Evolutionary conservation across 2,329 filamentous ascomycete genomes (phyloP), one percentile per base, ranked within the genome.

Genomic region (Fusarium continuum): DNA sequence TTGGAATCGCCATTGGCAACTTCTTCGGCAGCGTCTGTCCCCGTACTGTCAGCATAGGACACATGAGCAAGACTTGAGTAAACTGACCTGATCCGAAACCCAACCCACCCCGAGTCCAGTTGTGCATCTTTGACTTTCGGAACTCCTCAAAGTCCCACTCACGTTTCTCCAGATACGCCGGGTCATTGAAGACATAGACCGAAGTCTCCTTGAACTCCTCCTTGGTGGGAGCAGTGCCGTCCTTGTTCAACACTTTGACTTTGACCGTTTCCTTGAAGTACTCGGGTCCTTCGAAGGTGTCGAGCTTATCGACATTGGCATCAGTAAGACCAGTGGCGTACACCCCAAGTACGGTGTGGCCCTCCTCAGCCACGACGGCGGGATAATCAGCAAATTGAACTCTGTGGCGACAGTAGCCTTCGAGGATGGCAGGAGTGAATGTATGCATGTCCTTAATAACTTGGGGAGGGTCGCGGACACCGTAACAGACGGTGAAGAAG

Each of bases 121-220:
- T 54, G 51, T 73, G 73, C 78, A 87, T 78, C 79, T 93, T 96
- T 61, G 95, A 88, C 69, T 82, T 81, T 60, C 89, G 86, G 73
- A 97, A 98, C 62, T 91, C 87, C 41, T 89, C 87, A 78, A 93
- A 95, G 74, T 96, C 91, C 94, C 94, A 98, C 75, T 97, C 93
- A 19, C 79, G 76, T 26, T 85, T 80, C 75, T 96, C 92, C 16
- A 98, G 77, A 0, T 71, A 31, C 1, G 75, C 65, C 14, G 78
- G 74, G 2, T 79, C 62, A 38, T 80, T 79, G 76, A 84, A 93
- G 6, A 93, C 82, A 73, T 93, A 93, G 11, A 87, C 86, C 46
- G 84, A 79, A 4, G 88, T 83, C 58, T 81, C 76, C 45, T 83
- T 81, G 64, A 82, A 78, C 43, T 82, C 79, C 14, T 76, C 78